Evolutionary conservation across 106 monocot genomes (phyloP).

Genomic region (Dendrobium officinale): DNA sequence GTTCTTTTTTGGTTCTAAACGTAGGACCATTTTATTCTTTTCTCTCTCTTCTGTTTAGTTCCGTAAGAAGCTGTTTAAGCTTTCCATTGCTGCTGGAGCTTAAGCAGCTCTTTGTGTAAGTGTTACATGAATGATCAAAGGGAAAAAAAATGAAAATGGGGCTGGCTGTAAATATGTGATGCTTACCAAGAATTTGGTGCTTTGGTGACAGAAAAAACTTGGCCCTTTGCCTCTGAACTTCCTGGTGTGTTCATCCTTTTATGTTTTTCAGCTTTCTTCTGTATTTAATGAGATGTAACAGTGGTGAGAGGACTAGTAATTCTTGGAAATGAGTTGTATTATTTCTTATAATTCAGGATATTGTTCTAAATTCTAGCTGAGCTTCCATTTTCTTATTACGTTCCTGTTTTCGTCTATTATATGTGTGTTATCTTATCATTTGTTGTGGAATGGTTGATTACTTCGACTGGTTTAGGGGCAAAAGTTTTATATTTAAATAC

Average conservation of each 20-base stretch:
- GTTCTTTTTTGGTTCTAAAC: not conserved
- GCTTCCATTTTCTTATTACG: too few relatives aligned
- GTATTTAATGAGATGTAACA: too few relatives aligned
- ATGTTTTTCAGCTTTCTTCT: not conserved
- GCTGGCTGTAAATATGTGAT: slow-evolving; percentile 6
- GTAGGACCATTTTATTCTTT: slow-evolving; percentile 10
- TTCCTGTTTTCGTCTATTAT: too few relatives aligned
- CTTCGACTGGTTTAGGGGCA: too few relatives aligned
- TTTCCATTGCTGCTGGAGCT: not conserved
- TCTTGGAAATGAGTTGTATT: too few relatives aligned
- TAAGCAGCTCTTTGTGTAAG: not conserved
- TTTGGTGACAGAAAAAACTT: not conserved
- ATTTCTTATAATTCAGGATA: too few relatives aligned
- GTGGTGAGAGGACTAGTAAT: too few relatives aligned
- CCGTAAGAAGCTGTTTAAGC: not conserved
- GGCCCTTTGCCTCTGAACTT: not conserved
- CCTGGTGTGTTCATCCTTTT: not conserved
- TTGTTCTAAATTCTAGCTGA: too few relatives aligned
- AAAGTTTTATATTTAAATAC: too few relatives aligned
- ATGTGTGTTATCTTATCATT: too few relatives aligned
- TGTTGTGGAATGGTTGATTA: too few relatives aligned
- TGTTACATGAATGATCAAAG: not conserved
- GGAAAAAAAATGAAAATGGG: not conserved
- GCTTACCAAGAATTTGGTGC: not conserved
- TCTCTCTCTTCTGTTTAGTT: slow-evolving; percentile 4